These are phyloP conservation scores for Zygnema circumcarinatum DNA, from an alignment of 139 green algal genomes.

Conservation along the genomic window DNA sequence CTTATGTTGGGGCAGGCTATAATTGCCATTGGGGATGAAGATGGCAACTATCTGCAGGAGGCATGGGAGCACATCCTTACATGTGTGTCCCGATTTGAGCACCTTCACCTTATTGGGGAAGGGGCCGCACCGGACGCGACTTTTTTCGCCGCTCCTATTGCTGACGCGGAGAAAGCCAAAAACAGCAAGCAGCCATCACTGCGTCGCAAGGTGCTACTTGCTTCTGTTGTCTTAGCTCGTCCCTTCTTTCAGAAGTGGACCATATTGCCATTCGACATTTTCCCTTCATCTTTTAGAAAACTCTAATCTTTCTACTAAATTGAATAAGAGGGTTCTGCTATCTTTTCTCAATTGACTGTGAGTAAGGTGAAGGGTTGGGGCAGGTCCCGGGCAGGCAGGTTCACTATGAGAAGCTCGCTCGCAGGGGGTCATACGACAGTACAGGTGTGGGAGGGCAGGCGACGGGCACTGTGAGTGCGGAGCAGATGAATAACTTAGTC, in stretches of 20 bases:
- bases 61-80: constrained; percentile 89
- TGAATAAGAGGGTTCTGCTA: no score
- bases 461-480: constrained; percentile 29
- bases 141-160: constrained; percentile 72
- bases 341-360: no score
- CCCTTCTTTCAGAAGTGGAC: no score
- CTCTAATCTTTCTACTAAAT: no score
- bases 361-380: no score
- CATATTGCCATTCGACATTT: no score
- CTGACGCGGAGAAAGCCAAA: constrained; percentile 36
- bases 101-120: constrained; percentile 84
- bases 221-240: no score
- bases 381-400: constrained; percentile 33
- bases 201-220: constrained; percentile 17
- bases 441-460: constrained; percentile 39
- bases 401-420: constrained; percentile 19
- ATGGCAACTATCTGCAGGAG: constrained; percentile 65
- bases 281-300: no score
- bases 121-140: constrained; percentile 83
- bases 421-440: constrained; percentile 55
- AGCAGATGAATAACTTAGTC: constrained; percentile 55
- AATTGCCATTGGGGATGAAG: constrained; percentile 51
- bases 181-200: not conserved
- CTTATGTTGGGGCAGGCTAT: constrained; percentile 46
- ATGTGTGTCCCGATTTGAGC: constrained; percentile 91